These are phyloP conservation scores for Nadsonia starkeyi-henricii DNA, from an alignment of 1,139 yeast genomes.

Conservation along the genomic window DNA sequence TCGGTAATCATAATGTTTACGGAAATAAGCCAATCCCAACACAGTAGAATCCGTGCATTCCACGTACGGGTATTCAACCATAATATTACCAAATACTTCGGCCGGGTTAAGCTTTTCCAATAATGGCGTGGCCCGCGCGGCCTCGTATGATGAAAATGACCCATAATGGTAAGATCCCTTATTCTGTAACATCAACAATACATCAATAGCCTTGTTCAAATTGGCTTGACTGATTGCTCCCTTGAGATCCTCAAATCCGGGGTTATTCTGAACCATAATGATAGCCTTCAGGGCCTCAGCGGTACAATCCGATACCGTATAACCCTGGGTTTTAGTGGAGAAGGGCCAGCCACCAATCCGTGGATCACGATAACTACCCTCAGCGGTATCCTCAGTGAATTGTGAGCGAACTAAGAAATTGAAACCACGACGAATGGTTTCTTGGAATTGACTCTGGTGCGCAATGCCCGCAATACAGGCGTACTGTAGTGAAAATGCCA, in stretches of 20 bases:
- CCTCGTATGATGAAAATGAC: slow-evolving; percentile 86
- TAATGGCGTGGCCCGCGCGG: slow-evolving; percentile 66
- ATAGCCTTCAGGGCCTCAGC: slow-evolving; percentile 94
- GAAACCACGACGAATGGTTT: slow-evolving; percentile 49
- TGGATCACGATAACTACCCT: slow-evolving; percentile 70
- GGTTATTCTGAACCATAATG: slow-evolving; percentile 70
- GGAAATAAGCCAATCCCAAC: slow-evolving; percentile 71
- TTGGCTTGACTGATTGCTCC: slow-evolving; percentile 38
- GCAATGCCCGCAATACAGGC: slow-evolving; percentile 70
- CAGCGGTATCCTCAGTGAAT: slow-evolving; percentile 64
- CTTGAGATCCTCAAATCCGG: slow-evolving; percentile 35
- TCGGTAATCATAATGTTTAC: slow-evolving; percentile 48
- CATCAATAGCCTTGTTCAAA: slow-evolving; percentile 58
- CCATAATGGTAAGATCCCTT: slow-evolving; percentile 73
- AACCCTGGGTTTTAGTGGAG: slow-evolving; percentile 90
- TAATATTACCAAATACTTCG: slow-evolving; percentile 92
- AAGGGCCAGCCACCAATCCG: slow-evolving; percentile 96
- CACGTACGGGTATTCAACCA: slow-evolving; percentile 97
- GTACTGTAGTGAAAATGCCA: slow-evolving; percentile 80
- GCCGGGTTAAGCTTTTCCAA: slow-evolving; percentile 82
- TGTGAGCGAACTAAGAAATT: slow-evolving; percentile 69
- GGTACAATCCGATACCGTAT: slow-evolving; percentile 92
- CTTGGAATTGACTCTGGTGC: slow-evolving; percentile 50
- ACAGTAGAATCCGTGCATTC: slow-evolving; percentile 96
- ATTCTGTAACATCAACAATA: slow-evolving; percentile 57